Evolutionary conservation across 805 yeast genomes (phyloP), one percentile per base, ranked within the genome.

Genomic region (Clavispora phyllophila): DNA sequence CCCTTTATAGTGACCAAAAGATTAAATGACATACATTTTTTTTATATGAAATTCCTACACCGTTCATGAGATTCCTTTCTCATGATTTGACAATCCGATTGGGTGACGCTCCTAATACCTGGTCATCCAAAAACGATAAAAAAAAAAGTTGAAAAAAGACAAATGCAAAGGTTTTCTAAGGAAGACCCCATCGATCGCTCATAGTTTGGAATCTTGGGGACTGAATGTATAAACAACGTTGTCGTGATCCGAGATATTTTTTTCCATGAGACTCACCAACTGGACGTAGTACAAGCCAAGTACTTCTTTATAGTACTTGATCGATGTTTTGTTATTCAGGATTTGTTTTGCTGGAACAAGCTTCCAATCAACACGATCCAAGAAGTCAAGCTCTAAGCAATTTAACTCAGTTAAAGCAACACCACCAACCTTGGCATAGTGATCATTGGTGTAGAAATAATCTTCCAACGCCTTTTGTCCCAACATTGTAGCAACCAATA

Each of bases 381-480:
- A 72, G 55, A 93, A 89, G 62, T 93, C 98, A 41, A 85, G 81
- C 59, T 91, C 99, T 37, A 91, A 70, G 42, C 91, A 73, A 61
- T 93, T 93, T 51, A 90, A 69, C 58, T 89, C 97, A 45, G 81
- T 75, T 37, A 84, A 67, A 34, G 87, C 87, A 4, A 89, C 84
- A 46, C 99, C 98, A 3, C 99, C 99, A 15, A 93, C 97, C 59
- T 85, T 86, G 10, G 98, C 96, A 57, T 93, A 91, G 62, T 93
- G 96, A 36, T 83, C 76, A 62, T 90, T 91, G 13, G 96, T 88
- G 64, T 93, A 90, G 63, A 93, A 91, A 20, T 90, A 84, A 65
- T 91, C 99, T 62, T 96, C 89, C 50, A 89, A 72, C 1, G 95
- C 91, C 60, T 91, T 91, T 49, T 91, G 82, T 0, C 93, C 95